These are phyloP conservation scores for Selaginella moellendorffii DNA, from an alignment of 75 land plant genomes.

Conservation along the genomic window DNA sequence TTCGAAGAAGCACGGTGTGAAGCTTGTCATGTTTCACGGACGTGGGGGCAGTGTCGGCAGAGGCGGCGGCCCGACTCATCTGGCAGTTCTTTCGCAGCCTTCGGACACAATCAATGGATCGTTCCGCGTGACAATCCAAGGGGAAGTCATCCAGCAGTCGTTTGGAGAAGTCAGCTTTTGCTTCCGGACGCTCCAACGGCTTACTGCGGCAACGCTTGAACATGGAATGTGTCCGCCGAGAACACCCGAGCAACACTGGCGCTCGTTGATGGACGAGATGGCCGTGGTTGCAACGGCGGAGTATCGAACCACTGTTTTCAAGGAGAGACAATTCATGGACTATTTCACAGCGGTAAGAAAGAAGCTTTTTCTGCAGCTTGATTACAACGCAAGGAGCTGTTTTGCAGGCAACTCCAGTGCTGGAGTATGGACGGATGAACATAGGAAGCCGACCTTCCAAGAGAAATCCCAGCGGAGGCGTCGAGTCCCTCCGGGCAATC, in stretches of 20 bases:
- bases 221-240: conserved; percentile 87
- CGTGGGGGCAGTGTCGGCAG: conserved; percentile 91
- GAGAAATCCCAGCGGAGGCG: conserved; percentile 79
- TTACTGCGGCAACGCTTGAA: conserved; percentile 84
- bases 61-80: conserved; percentile 94
- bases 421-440: conserved; percentile 91
- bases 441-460: conserved; percentile 87
- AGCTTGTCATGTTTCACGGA: conserved; percentile 85
- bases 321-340: conserved; percentile 65
- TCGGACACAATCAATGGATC: conserved; percentile 85
- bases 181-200: conserved; percentile 78
- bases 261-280: conserved; percentile 81
- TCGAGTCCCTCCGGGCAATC: conserved; percentile 81
- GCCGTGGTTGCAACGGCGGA: conserved; percentile 61
- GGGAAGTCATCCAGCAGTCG: conserved; percentile 83
- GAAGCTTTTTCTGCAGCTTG: background rate
- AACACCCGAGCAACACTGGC: conserved; percentile 80
- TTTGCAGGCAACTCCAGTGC: conserved; percentile 65
- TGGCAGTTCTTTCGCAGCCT: conserved; percentile 89
- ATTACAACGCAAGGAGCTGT: background rate
- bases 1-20: conserved; percentile 64
- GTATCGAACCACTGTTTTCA: conserved; percentile 67
- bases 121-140: conserved; percentile 80
- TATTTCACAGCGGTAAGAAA: conserved; percentile 77
- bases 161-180: conserved; percentile 85